Evolutionary conservation across 208 protist species (phyloP).

Genomic region (Acanthamoeba royreba): DNA sequence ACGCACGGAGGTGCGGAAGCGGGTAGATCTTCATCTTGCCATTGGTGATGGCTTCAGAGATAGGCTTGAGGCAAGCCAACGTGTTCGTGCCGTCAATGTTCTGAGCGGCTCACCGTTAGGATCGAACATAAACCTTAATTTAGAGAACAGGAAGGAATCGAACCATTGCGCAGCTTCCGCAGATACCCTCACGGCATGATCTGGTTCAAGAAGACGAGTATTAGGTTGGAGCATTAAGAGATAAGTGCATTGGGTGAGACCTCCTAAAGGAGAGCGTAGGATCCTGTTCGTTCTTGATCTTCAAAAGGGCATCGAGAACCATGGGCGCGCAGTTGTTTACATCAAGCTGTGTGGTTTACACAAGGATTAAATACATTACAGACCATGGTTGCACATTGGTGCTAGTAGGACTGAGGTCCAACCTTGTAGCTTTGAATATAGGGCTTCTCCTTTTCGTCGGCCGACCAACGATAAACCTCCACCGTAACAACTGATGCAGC

Average conservation of each 20-base stretch:
- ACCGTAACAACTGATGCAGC: slow-evolving; percentile 41
- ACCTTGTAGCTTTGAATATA: slow-evolving; percentile 73
- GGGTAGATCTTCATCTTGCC: slow-evolving; percentile 77
- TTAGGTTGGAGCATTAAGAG: neutral
- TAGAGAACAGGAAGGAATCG: too few relatives aligned
- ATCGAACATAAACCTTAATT: too few relatives aligned
- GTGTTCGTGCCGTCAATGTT: slow-evolving; percentile 80
- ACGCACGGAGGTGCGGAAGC: slow-evolving; percentile 80
- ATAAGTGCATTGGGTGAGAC: neutral
- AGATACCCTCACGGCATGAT: slow-evolving; percentile 85
- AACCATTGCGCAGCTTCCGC: slow-evolving; percentile 69
- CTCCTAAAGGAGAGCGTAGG: slow-evolving; percentile 84
- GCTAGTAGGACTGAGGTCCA: neutral
- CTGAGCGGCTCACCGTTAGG: too few relatives aligned
- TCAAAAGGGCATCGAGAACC: slow-evolving; percentile 86
- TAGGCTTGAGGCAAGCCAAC: slow-evolving; percentile 80
- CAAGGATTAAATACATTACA: too few relatives aligned
- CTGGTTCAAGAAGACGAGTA: slow-evolving; percentile 18
- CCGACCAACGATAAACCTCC: slow-evolving; percentile 62
- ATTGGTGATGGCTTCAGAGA: slow-evolving; percentile 54
- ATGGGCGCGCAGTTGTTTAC: slow-evolving; percentile 86
- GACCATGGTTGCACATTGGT: too few relatives aligned
- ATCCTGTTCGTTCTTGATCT: slow-evolving; percentile 89
- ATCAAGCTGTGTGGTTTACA: too few relatives aligned
- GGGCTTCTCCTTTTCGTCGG: slow-evolving; percentile 64